Base-by-base conservation (phyloP, 768 basidiomycete species). In the Rhodocollybia butyracea region DNA sequence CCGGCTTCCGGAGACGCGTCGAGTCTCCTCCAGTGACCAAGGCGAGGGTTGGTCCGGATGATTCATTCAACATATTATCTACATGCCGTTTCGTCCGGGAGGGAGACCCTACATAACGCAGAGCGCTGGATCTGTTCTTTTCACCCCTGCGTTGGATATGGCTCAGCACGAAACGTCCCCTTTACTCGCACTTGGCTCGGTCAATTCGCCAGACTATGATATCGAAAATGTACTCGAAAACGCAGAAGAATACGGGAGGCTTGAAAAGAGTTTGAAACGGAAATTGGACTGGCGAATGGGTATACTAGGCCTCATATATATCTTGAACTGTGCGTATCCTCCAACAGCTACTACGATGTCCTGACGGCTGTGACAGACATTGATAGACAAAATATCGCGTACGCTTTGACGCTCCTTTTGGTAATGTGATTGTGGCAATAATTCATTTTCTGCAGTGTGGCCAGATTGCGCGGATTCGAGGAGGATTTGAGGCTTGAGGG, bases 381-480 rank as follows among this genome's bases (percentile, higher is more conserved):
- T 53, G 88, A 89, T 66, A 76, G 88, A 31, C 89, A 88, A 62
- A 88, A 88, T 62, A 85, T 77, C 38, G 73, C 78, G 82, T 84
- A 64, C 61, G 76, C 75, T 63, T 46, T 8, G 46, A 13, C 13
- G n/a, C n/a, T 40, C 41, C 19, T 5, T 17, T 10, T 26, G 24
- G 13, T 15, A 24, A 22, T 22, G 31, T 31, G 13, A 19, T 29
- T 19, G 38, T 56, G n/a, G 26, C 56, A 45, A 36, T 19, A 24
- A 48, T 19, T 39, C 6, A 43, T 26, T 10, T 19, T 24, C 26
- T 17, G 13, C 59, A 89, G 89, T 40, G 88, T 86, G 5, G 89
- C 88, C 26, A 77, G 89, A 54, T 72, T 89, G 41, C 77, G 81
- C 27, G 89, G 89, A 0, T 86, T 91, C 52, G 85, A 88, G 63